phyloP scores from a whole-genome alignment of 768 basidiomycete species.

The Calocybe gangraenosa region DNA sequence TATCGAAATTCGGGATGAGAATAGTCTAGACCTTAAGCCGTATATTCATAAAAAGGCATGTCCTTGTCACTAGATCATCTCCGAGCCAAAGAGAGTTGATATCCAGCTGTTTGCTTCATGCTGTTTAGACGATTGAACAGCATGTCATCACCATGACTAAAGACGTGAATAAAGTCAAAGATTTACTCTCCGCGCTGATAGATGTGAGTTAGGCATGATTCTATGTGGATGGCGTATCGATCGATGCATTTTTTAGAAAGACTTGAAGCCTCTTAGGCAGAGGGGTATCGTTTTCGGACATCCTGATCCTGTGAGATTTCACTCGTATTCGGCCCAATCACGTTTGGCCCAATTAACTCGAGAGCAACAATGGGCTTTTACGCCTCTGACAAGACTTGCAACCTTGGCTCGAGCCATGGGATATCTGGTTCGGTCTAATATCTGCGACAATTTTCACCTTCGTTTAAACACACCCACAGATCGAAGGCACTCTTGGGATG shows the following conservation, averaged over 20 bases:
- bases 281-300: conserved; percentile 39
- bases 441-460: too few species aligned
- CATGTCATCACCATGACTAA: conserved; percentile 74
- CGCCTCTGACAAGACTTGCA: conserved; percentile 46
- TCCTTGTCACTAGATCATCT: not conserved
- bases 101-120: not conserved
- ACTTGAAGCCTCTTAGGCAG: conserved; percentile 30
- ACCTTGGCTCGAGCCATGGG: conserved; percentile 77
- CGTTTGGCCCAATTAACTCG: conserved; percentile 33
- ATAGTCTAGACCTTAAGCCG: conserved; percentile 77
- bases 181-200: conserved; percentile 70
- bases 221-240: not conserved
- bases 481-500: conserved; percentile 79
- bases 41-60: conserved; percentile 87
- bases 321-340: conserved; percentile 57
- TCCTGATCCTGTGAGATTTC: conserved; percentile 58
- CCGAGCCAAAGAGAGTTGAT: not conserved
- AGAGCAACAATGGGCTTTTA: conserved; percentile 46
- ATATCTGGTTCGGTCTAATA: conserved; percentile 61
- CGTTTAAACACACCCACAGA: conserved; percentile 33
- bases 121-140: conserved; percentile 62
- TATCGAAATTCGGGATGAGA: conserved; percentile 92
- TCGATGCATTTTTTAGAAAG: conserved; percentile 19
- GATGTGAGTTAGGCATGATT: conserved; percentile 41
- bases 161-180: conserved; percentile 60